Conservation (phyloP, 176 grass and related monocot species). For the Ensete glaucum region DNA sequence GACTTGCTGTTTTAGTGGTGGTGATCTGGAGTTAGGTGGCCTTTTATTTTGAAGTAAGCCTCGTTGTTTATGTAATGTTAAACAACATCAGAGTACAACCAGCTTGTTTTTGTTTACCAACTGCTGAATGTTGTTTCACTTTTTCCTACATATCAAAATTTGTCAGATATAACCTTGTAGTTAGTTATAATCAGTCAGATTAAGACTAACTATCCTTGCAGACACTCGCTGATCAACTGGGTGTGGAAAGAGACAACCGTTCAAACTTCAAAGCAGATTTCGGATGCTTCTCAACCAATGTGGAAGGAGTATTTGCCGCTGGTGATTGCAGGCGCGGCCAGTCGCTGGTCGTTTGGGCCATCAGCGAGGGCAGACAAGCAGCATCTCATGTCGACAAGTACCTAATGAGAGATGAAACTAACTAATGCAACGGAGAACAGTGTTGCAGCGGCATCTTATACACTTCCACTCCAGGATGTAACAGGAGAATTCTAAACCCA, state of each 20-base stretch:
- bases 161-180: too few species aligned
- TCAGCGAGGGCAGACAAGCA: slow-evolving; percentile 84
- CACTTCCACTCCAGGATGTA: neutral
- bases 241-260: slow-evolving; percentile 62
- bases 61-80: too few species aligned
- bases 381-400: slow-evolving; percentile 64
- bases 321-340: slow-evolving; percentile 96
- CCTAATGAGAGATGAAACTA: slow-evolving; percentile 35
- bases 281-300: slow-evolving; percentile 61
- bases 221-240: slow-evolving; percentile 64
- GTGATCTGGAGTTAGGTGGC: too few species aligned
- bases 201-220: slow-evolving; percentile 20
- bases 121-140: too few species aligned
- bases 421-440: neutral
- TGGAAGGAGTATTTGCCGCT: slow-evolving; percentile 81
- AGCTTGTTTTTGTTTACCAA: too few species aligned
- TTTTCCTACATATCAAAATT: too few species aligned
- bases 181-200: neutral
- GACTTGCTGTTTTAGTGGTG: too few species aligned
- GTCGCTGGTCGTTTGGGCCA: slow-evolving; percentile 96
- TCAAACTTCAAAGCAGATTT: slow-evolving; percentile 91
- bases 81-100: too few species aligned
- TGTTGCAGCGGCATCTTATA: neutral
- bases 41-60: too few species aligned
- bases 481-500: neutral